Conservation (phyloP, 179 eudicot genomes). For the Gypsophila paniculata region DNA sequence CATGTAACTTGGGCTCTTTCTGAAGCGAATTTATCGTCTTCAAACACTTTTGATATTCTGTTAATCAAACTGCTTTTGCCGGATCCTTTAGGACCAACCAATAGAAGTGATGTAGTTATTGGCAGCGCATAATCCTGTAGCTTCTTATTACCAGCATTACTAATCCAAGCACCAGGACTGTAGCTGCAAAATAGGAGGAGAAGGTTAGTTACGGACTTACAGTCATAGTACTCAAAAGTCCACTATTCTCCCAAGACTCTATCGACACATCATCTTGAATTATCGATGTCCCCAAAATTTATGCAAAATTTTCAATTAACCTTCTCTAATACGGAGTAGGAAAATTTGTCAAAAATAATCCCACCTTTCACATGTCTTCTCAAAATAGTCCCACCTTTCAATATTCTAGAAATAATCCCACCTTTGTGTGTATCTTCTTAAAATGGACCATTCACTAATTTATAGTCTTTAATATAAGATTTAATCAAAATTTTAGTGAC, state of each 20-base stretch:
- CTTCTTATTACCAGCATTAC: conserved; percentile 36
- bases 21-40: conserved; percentile 56
- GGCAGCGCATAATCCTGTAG: conserved; percentile 47
- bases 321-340: too few species aligned
- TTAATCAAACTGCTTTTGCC: conserved; percentile 87
- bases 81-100: conserved; percentile 75
- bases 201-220: not conserved
- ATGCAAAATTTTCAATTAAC: too few species aligned
- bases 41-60: conserved; percentile 67
- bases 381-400: too few species aligned
- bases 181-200: conserved; percentile 43
- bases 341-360: too few species aligned
- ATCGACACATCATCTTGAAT: not conserved
- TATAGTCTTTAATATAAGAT: too few species aligned
- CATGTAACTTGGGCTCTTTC: conserved; percentile 79
- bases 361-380: too few species aligned
- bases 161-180: conserved; percentile 70
- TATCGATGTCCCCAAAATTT: too few species aligned
- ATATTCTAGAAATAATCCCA: too few species aligned
- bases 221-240: not conserved
- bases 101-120: conserved; percentile 50
- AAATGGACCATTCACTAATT: too few species aligned
- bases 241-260: not conserved
- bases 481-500: too few species aligned
- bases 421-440: too few species aligned